Conservation (phyloP, 306 rosid species). For the Carpinus fangiana region DNA sequence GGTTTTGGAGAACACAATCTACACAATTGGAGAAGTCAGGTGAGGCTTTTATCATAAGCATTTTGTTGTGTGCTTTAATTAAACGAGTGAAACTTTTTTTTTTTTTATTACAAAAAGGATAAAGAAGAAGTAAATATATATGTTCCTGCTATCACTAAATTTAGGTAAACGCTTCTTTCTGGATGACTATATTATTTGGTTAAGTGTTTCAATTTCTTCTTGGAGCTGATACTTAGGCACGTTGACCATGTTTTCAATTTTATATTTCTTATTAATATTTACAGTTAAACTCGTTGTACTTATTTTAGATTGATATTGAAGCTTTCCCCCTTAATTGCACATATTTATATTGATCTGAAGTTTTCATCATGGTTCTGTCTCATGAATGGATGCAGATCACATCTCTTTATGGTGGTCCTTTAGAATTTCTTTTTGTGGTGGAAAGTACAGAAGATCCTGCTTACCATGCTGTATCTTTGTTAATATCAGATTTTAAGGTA, state of each 20-base stretch:
- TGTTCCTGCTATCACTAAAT: background rate
- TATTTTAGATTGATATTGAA: constrained; percentile 6
- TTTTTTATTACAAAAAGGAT: background rate
- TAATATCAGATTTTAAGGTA: constrained; percentile 76
- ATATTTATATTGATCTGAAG: background rate
- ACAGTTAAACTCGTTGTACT: constrained; percentile 15
- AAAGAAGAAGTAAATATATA: background rate
- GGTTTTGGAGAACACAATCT: constrained; percentile 99
- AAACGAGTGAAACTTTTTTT: background rate
- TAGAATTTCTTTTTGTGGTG: constrained; percentile 82
- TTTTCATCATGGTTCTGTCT: constrained; percentile 20
- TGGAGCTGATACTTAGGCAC: constrained; percentile 18
- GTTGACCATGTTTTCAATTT: background rate
- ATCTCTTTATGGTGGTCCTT: constrained; percentile 96
- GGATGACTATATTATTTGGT: background rate
- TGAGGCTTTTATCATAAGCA: constrained; percentile 34
- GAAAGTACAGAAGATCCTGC: constrained; percentile 95
- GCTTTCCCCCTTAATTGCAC: constrained; percentile 11
- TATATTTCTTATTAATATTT: background rate
- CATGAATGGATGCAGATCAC: constrained; percentile 62
- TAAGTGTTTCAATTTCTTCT: constrained; percentile 11
- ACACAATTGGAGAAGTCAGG: constrained; percentile 97
- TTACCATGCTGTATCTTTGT: constrained; percentile 53
- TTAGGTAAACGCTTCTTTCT: background rate
- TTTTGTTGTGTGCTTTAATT: constrained; percentile 19